Evolutionary conservation across 2,329 filamentous ascomycete genomes (phyloP), one percentile per base, ranked within the genome.

Genomic region (Penicillium sp.): DNA sequence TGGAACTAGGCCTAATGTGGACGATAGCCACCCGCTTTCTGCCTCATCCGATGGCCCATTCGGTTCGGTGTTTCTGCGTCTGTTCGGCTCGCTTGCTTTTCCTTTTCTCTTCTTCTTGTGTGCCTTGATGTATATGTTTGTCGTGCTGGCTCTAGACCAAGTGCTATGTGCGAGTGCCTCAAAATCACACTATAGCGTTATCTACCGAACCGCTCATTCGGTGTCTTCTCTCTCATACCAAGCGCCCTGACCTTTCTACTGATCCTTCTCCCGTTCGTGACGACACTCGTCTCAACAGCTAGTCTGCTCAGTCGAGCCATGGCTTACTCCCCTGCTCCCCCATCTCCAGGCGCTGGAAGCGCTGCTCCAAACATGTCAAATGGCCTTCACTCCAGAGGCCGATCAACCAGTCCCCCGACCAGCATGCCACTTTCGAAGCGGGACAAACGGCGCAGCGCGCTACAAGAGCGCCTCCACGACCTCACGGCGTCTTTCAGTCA

Each of bases 401-500:
- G 71, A 41, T 77, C 75, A 3, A 66, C 70, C 21, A 77, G 74
- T 60, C 76, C 76, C 5, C 67, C 70, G 31, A 69, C 71, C 38
- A 73, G 68, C 59, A 66, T 68, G n/a, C 82, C 80, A 23, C 71
- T 86, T 51, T 94, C 92, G 46, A 97, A 97, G 82, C 88, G 92
- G 77, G 94, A 98, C 80, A 95, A 96, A 78, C 89, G 93, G 74
- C 89, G 93, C 65, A 91, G 91, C 71, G 88, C 90, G 71, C 87
- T 97, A 64, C 87, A 89, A 68, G 93, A 97, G 64, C 90, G 91
- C 66, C 86, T 97, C 7, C 85, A 87, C 46, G 86, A 88, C 60
- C 88, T 97, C 78, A 88, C 90, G 58, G 87, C 90, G 58, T 88
- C 89, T 67, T 94, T 97, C 78, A 87, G 88, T 66, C 86, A 90